Evolutionary conservation across 2,329 filamentous ascomycete genomes (phyloP).

Genomic region (Fusarium marasasianum): DNA sequence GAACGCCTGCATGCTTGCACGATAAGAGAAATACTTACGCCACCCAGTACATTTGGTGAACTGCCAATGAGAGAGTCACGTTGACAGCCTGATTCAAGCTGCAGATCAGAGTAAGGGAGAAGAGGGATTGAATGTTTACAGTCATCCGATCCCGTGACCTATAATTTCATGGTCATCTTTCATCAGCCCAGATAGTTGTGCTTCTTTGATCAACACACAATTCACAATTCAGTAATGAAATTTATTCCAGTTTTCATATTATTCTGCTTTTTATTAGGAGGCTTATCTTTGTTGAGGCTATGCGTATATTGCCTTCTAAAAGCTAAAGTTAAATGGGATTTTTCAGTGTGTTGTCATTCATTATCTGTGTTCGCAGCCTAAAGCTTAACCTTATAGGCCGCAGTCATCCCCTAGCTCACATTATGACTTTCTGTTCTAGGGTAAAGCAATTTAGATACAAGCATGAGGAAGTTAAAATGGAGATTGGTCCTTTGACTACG

Average conservation of each 20-base stretch:
- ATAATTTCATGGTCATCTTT: background rate
- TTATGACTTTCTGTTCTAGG: background rate
- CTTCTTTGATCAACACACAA: background rate
- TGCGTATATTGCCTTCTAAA: no score
- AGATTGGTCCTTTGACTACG: background rate
- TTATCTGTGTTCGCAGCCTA: no score
- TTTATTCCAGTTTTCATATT: fast-evolving
- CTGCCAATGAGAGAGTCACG: fast-evolving
- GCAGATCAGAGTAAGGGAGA: background rate
- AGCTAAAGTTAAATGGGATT: no score
- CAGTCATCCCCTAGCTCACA: no score
- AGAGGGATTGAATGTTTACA: fast-evolving
- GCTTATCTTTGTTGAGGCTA: no score
- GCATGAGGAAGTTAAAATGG: background rate
- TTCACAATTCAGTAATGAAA: background rate
- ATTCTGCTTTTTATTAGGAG: no score
- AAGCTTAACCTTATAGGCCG: no score
- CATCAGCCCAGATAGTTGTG: fast-evolving
- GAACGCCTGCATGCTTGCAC: background rate
- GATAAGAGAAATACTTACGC: background rate
- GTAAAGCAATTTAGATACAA: background rate
- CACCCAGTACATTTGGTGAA: fast-evolving
- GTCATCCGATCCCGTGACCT: background rate
- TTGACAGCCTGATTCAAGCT: background rate
- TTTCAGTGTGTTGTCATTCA: no score